Percentiles rank a stretch among this genome's conserved stretches.
Conservation (phyloP, 163 green algal genomes). For the Smithsoniella earleae region DNA sequence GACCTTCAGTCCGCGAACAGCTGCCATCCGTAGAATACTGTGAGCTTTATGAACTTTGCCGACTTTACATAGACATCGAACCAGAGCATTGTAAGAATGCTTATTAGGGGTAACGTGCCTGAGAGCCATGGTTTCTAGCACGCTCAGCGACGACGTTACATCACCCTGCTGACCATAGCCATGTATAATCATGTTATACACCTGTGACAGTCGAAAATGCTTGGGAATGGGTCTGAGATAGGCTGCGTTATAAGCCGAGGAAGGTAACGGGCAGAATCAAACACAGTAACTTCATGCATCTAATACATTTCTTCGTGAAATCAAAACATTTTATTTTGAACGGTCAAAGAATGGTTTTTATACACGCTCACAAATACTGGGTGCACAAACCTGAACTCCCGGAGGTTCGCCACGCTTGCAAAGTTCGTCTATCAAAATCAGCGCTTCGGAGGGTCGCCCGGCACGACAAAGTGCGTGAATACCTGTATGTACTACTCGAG, state of each 20-base stretch:
- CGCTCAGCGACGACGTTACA: neutral
- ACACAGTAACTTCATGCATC: too few relatives aligned
- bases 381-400: neutral
- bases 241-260: too few relatives aligned
- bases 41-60: neutral
- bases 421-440: neutral
- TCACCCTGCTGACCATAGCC: neutral
- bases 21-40: neutral
- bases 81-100: neutral
- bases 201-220: too few relatives aligned
- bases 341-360: too few relatives aligned
- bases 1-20: neutral
- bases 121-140: constrained; percentile 4
- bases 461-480: neutral
- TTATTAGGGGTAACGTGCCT: neutral
- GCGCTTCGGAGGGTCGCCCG: neutral
- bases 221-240: too few relatives aligned
- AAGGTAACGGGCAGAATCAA: too few relatives aligned
- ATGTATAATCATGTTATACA: constrained; percentile 11
- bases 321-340: too few relatives aligned
- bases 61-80: neutral
- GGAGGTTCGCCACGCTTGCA: neutral
- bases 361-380: too few relatives aligned
- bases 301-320: too few relatives aligned
- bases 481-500: neutral